Conservation (phyloP, 441 rosid genomes). For the Croton laevigatus region DNA sequence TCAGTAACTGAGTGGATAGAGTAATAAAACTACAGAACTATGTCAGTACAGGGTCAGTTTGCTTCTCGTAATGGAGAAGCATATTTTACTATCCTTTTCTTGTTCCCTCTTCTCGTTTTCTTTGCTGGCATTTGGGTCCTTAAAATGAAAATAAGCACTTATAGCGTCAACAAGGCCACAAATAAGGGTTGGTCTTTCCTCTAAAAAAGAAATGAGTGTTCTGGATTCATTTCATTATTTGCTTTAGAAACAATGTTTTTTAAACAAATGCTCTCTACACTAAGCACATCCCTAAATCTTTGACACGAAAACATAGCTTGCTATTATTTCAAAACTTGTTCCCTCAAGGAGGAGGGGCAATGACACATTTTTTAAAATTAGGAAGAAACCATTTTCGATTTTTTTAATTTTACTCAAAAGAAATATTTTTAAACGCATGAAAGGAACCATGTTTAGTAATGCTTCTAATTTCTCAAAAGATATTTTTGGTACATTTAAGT, state of each 20-base stretch:
- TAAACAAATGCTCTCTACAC: not conserved
- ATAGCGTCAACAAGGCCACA: not conserved
- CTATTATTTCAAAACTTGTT: not conserved
- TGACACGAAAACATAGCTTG: not conserved
- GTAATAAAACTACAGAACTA: too few species aligned
- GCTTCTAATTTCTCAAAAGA: not conserved
- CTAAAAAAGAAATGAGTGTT: too few species aligned
- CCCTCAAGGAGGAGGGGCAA: not conserved
- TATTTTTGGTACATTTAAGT: not conserved
- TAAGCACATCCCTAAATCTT: not conserved
- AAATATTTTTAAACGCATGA: too few species aligned
- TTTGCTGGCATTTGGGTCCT: too few species aligned
- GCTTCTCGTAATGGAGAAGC: too few species aligned
- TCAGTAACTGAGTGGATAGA: too few species aligned
- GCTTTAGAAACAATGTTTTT: not conserved
- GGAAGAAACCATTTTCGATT: too few species aligned
- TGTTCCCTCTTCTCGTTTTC: too few species aligned
- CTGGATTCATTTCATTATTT: not conserved
- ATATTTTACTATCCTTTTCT: too few species aligned
- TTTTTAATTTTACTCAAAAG: too few species aligned
- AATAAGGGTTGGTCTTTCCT: not conserved
- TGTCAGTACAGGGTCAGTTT: too few species aligned
- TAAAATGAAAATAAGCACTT: too few species aligned
- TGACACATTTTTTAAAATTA: not conserved
- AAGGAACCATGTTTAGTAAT: not conserved